Base-by-base conservation (phyloP, 768 basidiomycete genomes). In the Rhodocollybia butyracea region DNA sequence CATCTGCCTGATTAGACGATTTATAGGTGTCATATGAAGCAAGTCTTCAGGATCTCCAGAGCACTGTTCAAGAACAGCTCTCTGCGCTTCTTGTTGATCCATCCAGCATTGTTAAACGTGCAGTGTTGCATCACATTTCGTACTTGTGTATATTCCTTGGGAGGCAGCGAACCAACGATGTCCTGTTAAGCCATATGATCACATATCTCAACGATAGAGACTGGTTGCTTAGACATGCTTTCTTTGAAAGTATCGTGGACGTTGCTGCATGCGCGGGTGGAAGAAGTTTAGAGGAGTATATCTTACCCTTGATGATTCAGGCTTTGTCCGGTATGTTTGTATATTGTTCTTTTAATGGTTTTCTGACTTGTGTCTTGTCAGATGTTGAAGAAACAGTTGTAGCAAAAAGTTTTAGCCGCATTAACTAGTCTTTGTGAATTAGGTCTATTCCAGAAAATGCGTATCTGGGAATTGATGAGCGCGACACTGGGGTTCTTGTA, bases 381-480 rank as follows among this genome's bases (percentile, higher is more conserved):
- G 97, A 99, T 66, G 88, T 93, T 6, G 97, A 99, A 68, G 96
- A 98, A 67, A 89, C 84, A 12, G 96, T 98, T 2, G 89, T 97
- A 5, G 91, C 91, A 0, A 87, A n/a, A 89, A 60, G 97, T 98
- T 0, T 73, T 99, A n/a, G 77, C 81, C 0, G 85, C 94, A 2
- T 75, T 98, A 55, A 92, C 92, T 0, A 93, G 88, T 63, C 78
- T 98, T 15, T 92, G 91, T 59, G 91, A 95, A 66, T 78, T 97
- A 7, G 91, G 92, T 0, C 71, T 98, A 3, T 91, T 98, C 70
- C 86, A 89, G 69, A 94, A 93, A 70, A 91, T 92, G 85, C 83
- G 90, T n/a, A 85, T 97, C 56, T 98, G 97, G 95, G 97, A 98
- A 62, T 76, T 98, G 32, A 91, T 96, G 85, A 89, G 88, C 51